A percentile compares a stretch with the other conserved stretches of the same genome.
Conservation (phyloP, 306 rosid species). For the Argentina anserina region DNA sequence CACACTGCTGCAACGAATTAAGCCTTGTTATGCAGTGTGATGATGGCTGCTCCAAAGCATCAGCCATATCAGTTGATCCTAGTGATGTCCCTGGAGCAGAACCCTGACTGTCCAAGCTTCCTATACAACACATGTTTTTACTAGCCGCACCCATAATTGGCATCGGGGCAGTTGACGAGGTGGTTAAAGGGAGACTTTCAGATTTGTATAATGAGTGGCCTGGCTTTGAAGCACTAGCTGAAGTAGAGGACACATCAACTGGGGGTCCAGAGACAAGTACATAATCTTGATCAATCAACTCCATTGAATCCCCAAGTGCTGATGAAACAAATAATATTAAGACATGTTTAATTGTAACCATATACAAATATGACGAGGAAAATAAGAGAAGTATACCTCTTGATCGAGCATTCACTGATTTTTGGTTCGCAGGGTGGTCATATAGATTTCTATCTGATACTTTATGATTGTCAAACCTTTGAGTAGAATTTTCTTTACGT, state of each 20-base stretch:
- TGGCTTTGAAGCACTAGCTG: slow-evolving; percentile 54
- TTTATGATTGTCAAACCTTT: slow-evolving; percentile 46
- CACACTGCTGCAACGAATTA: slow-evolving; percentile 80
- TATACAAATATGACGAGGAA: slow-evolving; percentile 23
- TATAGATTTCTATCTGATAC: slow-evolving; percentile 38
- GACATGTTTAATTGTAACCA: slow-evolving; percentile 16
- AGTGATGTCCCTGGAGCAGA: slow-evolving; percentile 86
- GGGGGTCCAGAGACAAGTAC: slow-evolving; percentile 89
- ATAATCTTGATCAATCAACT: slow-evolving; percentile 91
- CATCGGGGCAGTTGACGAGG: slow-evolving; percentile 71
- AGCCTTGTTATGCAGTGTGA: slow-evolving; percentile 68
- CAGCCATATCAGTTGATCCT: slow-evolving; percentile 72
- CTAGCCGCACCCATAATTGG: slow-evolving; percentile 55
- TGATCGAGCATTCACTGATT: slow-evolving; percentile 37
- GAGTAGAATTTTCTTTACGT: slow-evolving; percentile 42
- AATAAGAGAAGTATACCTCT: slow-evolving; percentile 42
- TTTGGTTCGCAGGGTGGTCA: slow-evolving; percentile 43
- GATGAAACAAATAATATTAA: slow-evolving; percentile 28
- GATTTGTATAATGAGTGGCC: slow-evolving; percentile 51
- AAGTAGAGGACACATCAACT: slow-evolving; percentile 63
- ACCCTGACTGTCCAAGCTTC: slow-evolving; percentile 85
- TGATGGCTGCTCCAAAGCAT: slow-evolving; percentile 77
- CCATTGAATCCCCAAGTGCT: slow-evolving; percentile 68
- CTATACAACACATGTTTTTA: slow-evolving; percentile 50
- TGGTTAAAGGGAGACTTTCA: slow-evolving; percentile 45